A percentile compares a stretch with the other conserved stretches of the same genome.
Evolutionary conservation across 2,329 filamentous ascomycete species (phyloP).

Genomic region (Ceratocystis albifundus): DNA sequence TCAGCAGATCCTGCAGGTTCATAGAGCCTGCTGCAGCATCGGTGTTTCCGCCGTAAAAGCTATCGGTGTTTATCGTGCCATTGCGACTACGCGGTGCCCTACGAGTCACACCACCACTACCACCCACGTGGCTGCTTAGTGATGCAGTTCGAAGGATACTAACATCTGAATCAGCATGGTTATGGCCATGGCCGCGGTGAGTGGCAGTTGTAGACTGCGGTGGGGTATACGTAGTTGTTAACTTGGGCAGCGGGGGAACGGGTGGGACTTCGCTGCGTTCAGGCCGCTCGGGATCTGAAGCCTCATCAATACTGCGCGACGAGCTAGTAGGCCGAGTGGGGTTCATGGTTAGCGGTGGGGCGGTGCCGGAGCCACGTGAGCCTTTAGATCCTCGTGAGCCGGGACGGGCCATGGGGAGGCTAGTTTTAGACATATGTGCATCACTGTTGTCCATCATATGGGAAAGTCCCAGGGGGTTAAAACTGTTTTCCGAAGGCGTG

Average conservation of each 20-base stretch:
- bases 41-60: slow-evolving; percentile 16
- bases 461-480: slow-evolving; percentile 35
- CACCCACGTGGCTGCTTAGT: slow-evolving; percentile 16
- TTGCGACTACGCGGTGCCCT: slow-evolving; percentile 16
- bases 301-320: slow-evolving; percentile 26
- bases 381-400: slow-evolving; percentile 26
- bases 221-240: slow-evolving; percentile 24
- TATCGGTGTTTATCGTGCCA: slow-evolving; percentile 16
- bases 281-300: slow-evolving; percentile 26
- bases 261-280: slow-evolving; percentile 39
- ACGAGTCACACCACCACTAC: slow-evolving; percentile 12
- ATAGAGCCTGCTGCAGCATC: slow-evolving; percentile 27
- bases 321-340: slow-evolving; percentile 27
- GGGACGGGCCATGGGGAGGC: slow-evolving; percentile 29
- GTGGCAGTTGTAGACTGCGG: slow-evolving; percentile 23
- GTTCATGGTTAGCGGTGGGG: slow-evolving; percentile 35
- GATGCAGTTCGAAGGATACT: slow-evolving; percentile 18
- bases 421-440: slow-evolving; percentile 24
- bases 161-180: slow-evolving; percentile 19
- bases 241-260: slow-evolving; percentile 43
- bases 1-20: slow-evolving; percentile 40
- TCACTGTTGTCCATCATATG: slow-evolving; percentile 16
- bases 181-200: slow-evolving; percentile 8
- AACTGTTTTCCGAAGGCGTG: slow-evolving; percentile 54
- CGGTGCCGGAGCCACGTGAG: slow-evolving; percentile 21